A percentile compares a stretch with the other conserved stretches of the same genome.
phyloP scores from a whole-genome alignment of 2,329 filamentous ascomycete species.

The Didymella pinodella region DNA sequence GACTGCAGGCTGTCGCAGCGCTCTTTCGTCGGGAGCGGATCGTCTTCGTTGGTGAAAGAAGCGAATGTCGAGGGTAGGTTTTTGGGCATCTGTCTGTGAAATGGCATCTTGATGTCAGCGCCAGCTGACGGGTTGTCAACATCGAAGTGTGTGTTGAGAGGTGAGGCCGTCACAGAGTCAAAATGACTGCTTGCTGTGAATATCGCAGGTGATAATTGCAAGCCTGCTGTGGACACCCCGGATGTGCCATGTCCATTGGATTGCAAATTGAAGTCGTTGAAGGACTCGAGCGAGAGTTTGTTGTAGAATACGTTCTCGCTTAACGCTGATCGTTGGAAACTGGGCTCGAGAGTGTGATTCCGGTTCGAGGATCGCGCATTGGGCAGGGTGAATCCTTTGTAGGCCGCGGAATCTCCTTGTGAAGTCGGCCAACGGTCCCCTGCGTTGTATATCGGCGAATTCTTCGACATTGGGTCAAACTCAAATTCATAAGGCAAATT shows the following conservation, averaged over 20 bases:
- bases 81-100: background rate
- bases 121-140: slow-evolving; percentile 1
- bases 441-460: slow-evolving; percentile 1
- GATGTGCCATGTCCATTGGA: background rate
- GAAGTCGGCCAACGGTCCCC: slow-evolving; percentile 5
- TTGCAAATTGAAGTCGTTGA: background rate
- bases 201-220: slow-evolving; percentile 4
- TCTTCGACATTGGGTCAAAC: slow-evolving; percentile 3
- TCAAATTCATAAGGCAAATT: background rate
- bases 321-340: background rate
- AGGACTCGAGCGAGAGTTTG: background rate
- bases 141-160: slow-evolving; percentile 23
- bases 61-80: background rate
- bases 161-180: slow-evolving; percentile 16
- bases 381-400: slow-evolving; percentile 1
- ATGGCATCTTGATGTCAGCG: slow-evolving; percentile 8
- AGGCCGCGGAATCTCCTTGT: background rate
- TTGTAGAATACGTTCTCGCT: background rate
- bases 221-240: background rate
- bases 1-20: slow-evolving; percentile 17
- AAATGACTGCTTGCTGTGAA: slow-evolving; percentile 17
- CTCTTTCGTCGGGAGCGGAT: background rate
- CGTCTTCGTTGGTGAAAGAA: background rate
- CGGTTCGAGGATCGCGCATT: slow-evolving; percentile 1
- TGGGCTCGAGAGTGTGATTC: background rate